Evolutionary conservation across 2,329 filamentous ascomycete species (phyloP).

Genomic region (Onygenales sp.): DNA sequence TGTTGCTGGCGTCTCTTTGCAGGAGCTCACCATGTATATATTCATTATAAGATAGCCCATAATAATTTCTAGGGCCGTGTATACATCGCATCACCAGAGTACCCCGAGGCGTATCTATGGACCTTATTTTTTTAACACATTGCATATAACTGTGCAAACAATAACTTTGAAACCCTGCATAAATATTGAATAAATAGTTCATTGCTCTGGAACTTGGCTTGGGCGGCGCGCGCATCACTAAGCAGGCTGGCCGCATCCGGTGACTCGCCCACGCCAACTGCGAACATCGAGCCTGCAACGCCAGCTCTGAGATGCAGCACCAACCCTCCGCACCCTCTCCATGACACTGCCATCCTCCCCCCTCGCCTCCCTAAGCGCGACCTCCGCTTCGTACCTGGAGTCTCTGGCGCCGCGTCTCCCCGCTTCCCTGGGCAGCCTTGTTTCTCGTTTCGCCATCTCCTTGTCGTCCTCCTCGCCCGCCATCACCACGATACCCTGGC

Average conservation of each 20-base stretch:
- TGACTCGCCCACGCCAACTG: not conserved
- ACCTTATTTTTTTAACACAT: no score
- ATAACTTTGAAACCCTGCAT: no score
- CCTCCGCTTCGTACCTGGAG: conserved; percentile 30
- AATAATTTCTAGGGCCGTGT: no score
- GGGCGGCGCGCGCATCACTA: not conserved
- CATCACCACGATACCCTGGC: not conserved
- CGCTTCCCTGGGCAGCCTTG: conserved; percentile 2
- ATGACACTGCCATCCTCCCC: conserved; percentile 30
- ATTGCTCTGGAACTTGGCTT: conserved; percentile 1
- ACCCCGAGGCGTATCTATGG: no score
- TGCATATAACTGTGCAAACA: no score
- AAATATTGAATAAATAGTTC: no score
- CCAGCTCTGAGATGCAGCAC: conserved; percentile 1
- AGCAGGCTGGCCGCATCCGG: not conserved
- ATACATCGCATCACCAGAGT: no score
- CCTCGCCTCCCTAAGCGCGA: conserved; percentile 31
- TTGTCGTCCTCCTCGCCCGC: not conserved
- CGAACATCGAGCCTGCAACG: not conserved
- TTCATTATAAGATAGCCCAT: no score
- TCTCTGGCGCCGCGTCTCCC: conserved; percentile 24
- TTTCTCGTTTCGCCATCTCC: conserved; percentile 8
- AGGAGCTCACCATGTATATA: no score
- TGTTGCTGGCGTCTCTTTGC: not conserved
- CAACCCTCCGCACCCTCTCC: conserved; percentile 10